Evolutionary conservation across 2,329 filamentous ascomycete genomes (phyloP).

Genomic region (Ophiosphaerella narmari): DNA sequence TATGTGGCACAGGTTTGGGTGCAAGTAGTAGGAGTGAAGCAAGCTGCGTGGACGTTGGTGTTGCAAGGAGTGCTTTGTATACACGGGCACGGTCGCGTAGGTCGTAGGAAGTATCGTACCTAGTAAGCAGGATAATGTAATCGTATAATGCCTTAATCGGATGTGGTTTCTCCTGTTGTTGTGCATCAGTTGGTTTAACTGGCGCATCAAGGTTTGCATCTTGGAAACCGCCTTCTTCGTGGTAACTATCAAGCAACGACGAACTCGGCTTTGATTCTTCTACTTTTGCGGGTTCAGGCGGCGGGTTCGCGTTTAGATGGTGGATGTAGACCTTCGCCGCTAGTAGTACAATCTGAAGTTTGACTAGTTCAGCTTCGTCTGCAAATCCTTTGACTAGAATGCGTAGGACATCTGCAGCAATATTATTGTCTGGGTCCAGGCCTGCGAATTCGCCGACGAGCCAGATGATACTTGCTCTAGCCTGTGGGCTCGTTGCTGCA

Average conservation of each 20-base stretch:
- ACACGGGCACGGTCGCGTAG: conserved; percentile 88
- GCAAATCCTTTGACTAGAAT: conserved; percentile 85
- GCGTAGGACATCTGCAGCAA: conserved; percentile 88
- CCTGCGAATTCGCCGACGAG: conserved; percentile 93
- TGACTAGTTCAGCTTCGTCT: conserved; percentile 81
- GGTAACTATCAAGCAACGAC: conserved; percentile 32
- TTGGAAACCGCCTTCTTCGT: conserved; percentile 45
- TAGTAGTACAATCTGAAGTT: conserved; percentile 87
- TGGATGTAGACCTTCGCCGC: conserved; percentile 97
- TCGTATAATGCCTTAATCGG: conserved; percentile 79
- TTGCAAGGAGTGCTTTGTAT: conserved; percentile 80
- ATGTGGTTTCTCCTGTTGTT: conserved; percentile 57
- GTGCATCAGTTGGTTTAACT: conserved; percentile 14
- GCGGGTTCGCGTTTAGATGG: conserved; percentile 69
- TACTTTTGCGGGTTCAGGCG: conserved; percentile 41
- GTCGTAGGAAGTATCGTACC: conserved; percentile 95
- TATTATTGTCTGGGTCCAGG: conserved; percentile 78
- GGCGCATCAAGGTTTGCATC: conserved; percentile 26
- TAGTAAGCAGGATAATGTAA: conserved; percentile 80
- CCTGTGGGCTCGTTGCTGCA: conserved; percentile 82
- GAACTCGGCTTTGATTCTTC: conserved; percentile 30
- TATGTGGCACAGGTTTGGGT: conserved; percentile 90
- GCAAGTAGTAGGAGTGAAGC: conserved; percentile 89
- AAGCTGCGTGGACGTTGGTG: conserved; percentile 76
- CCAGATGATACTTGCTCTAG: conserved; percentile 95